Conservation (phyloP, 345 rosid genomes). For the Ricinus communis region DNA sequence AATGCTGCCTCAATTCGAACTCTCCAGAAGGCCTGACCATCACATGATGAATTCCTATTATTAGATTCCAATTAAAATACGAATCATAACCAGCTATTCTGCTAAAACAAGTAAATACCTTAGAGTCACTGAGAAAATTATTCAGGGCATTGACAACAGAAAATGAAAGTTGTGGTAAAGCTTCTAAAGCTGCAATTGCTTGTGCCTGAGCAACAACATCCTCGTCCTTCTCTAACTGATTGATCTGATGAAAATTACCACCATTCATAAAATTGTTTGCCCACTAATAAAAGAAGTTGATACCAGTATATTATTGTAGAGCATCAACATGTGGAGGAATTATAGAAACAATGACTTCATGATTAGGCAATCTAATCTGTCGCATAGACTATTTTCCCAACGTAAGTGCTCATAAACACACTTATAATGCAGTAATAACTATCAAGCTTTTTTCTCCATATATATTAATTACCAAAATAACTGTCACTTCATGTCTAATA, state of each 20-base stretch:
- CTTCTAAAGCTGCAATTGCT: constrained; percentile 68
- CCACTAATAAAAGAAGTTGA: not conserved
- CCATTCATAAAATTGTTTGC: not conserved
- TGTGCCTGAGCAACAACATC: constrained; percentile 98
- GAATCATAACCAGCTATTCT: constrained; percentile 8
- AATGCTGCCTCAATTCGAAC: constrained; percentile 92
- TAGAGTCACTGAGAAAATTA: constrained; percentile 72
- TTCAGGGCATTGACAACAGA: constrained; percentile 75
- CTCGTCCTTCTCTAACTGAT: constrained; percentile 91
- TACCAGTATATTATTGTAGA: not conserved
- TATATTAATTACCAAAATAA: too few relatives aligned
- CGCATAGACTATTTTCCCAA: not conserved
- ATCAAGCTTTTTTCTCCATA: not conserved
- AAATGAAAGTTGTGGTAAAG: constrained; percentile 73
- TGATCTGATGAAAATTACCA: constrained; percentile 51
- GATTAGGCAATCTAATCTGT: not conserved
- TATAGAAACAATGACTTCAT: not conserved
- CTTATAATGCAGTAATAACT: not conserved
- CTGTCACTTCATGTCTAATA: not conserved
- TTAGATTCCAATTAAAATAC: constrained; percentile 7
- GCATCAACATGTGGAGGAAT: too few relatives aligned
- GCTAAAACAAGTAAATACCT: constrained; percentile 51
- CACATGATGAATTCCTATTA: constrained; percentile 16
- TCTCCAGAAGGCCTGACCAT: constrained; percentile 90
- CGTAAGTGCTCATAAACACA: not conserved